phyloP scores from a whole-genome alignment of 345 rosid species.

The Euphorbia pulcherrima region DNA sequence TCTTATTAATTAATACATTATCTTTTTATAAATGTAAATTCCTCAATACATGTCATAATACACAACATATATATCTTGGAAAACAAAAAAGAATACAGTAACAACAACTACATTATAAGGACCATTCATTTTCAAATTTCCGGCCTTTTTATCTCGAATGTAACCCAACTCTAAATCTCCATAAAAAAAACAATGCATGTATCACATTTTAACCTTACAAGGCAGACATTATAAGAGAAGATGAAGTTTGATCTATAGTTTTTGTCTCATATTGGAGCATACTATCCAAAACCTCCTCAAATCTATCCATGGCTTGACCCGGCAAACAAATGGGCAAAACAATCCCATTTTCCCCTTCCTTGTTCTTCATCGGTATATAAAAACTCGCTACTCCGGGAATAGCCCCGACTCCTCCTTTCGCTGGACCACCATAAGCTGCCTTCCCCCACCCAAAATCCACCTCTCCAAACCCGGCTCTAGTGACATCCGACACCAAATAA shows the following conservation, averaged over 20 bases:
- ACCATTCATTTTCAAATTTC: too few species aligned
- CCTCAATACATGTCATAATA: too few species aligned
- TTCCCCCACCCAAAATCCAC: constrained; percentile 34
- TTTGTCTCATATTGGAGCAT: neutral
- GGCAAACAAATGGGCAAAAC: constrained; percentile 17
- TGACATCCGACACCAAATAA: constrained; percentile 24
- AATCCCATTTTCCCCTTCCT: constrained; percentile 20
- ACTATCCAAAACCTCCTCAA: neutral
- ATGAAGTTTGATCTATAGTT: neutral
- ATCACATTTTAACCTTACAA: neutral
- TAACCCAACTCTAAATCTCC: too few species aligned
- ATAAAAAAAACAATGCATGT: too few species aligned
- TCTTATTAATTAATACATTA: too few species aligned
- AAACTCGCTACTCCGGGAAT: constrained; percentile 12
- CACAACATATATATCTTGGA: too few species aligned
- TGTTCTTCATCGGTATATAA: constrained; percentile 5
- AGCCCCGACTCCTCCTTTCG: constrained; percentile 13
- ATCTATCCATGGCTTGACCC: constrained; percentile 10
- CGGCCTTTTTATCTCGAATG: too few species aligned
- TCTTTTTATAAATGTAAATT: too few species aligned
- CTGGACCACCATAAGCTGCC: constrained; percentile 24
- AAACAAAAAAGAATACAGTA: too few species aligned
- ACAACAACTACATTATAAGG: too few species aligned
- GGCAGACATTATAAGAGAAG: neutral
- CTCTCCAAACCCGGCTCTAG: constrained; percentile 15